Base-by-base conservation (phyloP, 139 green algal genomes). In the Trebouxia sp. region DNA sequence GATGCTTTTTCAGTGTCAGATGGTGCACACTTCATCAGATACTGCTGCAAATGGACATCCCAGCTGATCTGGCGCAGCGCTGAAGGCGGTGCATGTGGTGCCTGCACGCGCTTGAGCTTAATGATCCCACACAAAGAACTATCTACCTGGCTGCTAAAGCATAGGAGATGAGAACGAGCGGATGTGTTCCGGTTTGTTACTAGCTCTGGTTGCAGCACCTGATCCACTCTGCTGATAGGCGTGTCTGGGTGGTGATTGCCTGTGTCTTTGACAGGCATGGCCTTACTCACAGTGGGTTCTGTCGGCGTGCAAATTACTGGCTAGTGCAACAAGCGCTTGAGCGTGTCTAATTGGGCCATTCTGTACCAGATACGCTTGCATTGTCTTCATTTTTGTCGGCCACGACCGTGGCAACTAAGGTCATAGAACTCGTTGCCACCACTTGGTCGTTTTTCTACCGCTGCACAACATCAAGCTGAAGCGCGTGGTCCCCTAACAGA, bases 21-120 rank as follows among this genome's bases (percentile, higher is more conserved):
- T 12, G 65, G 76, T 42, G 76, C 76, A 62, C 76, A 65, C 38
- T 65, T 72, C 37, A 74, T 35, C 51, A 81, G 51, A 22, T 81
- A 81, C 17, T 74, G 76, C 35, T 65, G 37, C 32, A 81, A 35
- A 65, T 81, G 50, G 17, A 45, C 37, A 32, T 81, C 47, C 76
- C 76, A 81, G 53, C 37, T 81, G 76, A 45, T 77, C 26, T 55
- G 42, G 14, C 42, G 69, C 22, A 37, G n/a, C 26, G 39, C 69
- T 38, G 41, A 58, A 11, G 24, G 69, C 20, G 69, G 69, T 39
- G n/a, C 42, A 41, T 15, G 4, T 17, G 69, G 69, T 37, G 39
- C 37, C 69, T 77, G 69, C 41, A 35, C 17, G n/a, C n/a, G n/a
- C n/a, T n/a, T n/a, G n/a, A n/a, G n/a, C n/a, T n/a, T n/a, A n/a